Conservation (phyloP, 2,329 filamentous ascomycete genomes). For the Phyllachora maydis region DNA sequence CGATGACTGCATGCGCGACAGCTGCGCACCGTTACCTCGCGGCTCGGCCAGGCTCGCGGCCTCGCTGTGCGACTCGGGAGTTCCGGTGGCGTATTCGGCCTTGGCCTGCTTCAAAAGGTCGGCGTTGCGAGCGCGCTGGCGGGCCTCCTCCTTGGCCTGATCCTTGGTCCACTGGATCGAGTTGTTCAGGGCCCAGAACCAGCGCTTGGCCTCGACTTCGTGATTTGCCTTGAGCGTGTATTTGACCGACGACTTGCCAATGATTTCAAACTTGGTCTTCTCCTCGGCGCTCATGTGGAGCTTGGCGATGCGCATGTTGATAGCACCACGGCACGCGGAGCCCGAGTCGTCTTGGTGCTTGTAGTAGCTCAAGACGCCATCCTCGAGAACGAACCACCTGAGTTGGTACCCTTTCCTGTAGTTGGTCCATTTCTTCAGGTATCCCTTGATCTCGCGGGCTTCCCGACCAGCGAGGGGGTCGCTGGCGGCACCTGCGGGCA, state of each 20-base stretch:
- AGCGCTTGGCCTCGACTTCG: slow-evolving; percentile 91
- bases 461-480: slow-evolving; percentile 59
- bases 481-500: slow-evolving; percentile 25
- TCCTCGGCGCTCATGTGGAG: slow-evolving; percentile 94
- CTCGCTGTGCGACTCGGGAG: slow-evolving; percentile 26
- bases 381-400: slow-evolving; percentile 93
- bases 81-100: slow-evolving; percentile 38
- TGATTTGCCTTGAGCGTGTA: slow-evolving; percentile 97
- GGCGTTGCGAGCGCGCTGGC: slow-evolving; percentile 50
- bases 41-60: slow-evolving; percentile 27
- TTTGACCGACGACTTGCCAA: slow-evolving; percentile 95
- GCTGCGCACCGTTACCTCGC: slow-evolving; percentile 20
- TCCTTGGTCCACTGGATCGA: slow-evolving; percentile 98
- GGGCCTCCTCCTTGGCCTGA: slow-evolving; percentile 79
- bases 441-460: slow-evolving; percentile 91
- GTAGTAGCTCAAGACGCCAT: slow-evolving; percentile 95
- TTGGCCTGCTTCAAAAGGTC: slow-evolving; percentile 64
- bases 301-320: slow-evolving; percentile 94
- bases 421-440: slow-evolving; percentile 98
- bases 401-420: slow-evolving; percentile 95
- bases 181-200: slow-evolving; percentile 98
- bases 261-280: slow-evolving; percentile 94
- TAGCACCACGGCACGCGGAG: slow-evolving; percentile 87
- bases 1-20: slow-evolving; percentile 18
- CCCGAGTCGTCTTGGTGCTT: slow-evolving; percentile 97